Percentiles rank a stretch among this genome's conserved stretches.
phyloP scores from a whole-genome alignment of 1,139 yeast genomes.

The Sugiyamaella grinbergsii region DNA sequence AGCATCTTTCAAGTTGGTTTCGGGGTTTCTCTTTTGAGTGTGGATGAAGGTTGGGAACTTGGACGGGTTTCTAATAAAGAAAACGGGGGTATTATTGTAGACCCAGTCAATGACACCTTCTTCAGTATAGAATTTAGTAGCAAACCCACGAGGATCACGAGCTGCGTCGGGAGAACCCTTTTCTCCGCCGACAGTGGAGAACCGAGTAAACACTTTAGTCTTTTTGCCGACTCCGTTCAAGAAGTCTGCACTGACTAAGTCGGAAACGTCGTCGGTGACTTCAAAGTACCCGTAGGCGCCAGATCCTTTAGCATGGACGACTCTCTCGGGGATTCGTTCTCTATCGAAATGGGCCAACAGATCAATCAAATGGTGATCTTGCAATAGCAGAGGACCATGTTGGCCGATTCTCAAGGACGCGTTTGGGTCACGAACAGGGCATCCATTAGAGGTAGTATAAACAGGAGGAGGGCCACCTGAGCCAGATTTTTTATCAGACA shows the following conservation, averaged over 20 bases:
- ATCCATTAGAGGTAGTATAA: conserved; percentile 72
- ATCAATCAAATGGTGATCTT: conserved; percentile 78
- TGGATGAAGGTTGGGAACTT: conserved; percentile 89
- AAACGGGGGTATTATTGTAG: conserved; percentile 86
- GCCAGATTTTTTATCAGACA: conserved; percentile 25
- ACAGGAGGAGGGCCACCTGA: conserved; percentile 37
- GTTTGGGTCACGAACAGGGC: conserved; percentile 64
- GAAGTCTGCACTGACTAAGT: conserved; percentile 69
- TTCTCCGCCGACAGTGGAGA: conserved; percentile 91
- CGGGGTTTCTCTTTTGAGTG: conserved; percentile 85
- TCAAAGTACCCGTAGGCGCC: conserved; percentile 83
- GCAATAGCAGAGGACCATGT: conserved; percentile 73
- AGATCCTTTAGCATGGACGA: conserved; percentile 88
- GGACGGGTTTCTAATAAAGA: conserved; percentile 82
- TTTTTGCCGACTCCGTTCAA: conserved; percentile 70
- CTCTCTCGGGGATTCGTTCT: conserved; percentile 87
- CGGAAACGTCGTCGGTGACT: conserved; percentile 80
- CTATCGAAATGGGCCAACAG: conserved; percentile 81
- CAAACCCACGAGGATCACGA: conserved; percentile 88
- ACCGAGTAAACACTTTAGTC: conserved; percentile 72
- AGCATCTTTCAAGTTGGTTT: conserved; percentile 78
- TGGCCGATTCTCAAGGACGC: conserved; percentile 76
- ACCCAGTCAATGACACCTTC: conserved; percentile 90
- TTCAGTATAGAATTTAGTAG: conserved; percentile 80
- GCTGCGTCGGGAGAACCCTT: conserved; percentile 81